Base-by-base conservation (phyloP, 139 green algal species). In the Chlorokybus atmophyticus region DNA sequence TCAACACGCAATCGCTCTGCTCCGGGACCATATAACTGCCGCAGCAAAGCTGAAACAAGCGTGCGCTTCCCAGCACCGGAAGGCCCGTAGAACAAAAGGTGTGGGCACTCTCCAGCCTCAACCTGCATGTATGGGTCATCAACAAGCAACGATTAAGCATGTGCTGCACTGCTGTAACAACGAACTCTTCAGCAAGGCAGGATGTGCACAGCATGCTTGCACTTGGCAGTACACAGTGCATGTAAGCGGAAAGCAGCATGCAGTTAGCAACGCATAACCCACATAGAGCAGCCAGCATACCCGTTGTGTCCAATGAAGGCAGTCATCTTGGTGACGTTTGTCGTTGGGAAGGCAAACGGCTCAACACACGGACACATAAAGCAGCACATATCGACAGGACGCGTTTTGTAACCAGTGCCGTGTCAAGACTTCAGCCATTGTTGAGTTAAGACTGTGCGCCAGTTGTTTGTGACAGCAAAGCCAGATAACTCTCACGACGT, bases 41-140 rank as follows among this genome's bases (percentile, higher is more conserved):
- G 59, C n/a, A 98, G 80, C 49, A 95, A 57, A 0, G 82, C 83
- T 51, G 90, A 76, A 28, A 95, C 78, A 7, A 97, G 68, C 1
- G 90, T 97, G 67, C 94, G 94, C 71, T 98, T 98, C 32, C 90
- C 90, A 3, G 85, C 82, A 3, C 90, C 90, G 5, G 83, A 70
- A 0, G 87, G 87, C 0, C 90, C 90, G 78, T 97, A 97, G 59
- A 98, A 93, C 1, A 98, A 72, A 3, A 84, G 83, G 66, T 97
- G 88, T 0, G 90, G 90, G 56, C 85, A 95, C 74, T 98, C 90
- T 0, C 87, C 86, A 4, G 62, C 67, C 0, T 61, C 55, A 0
- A 96, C 77, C 85, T 93, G 78, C 32, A 30, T 3, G 2, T 5
- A 14, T 17, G 29, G 27, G 1, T 57, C 8, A 0, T 19, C 10